phyloP scores from a whole-genome alignment of 768 basidiomycete genomes.

The Agaricus bisporus region DNA sequence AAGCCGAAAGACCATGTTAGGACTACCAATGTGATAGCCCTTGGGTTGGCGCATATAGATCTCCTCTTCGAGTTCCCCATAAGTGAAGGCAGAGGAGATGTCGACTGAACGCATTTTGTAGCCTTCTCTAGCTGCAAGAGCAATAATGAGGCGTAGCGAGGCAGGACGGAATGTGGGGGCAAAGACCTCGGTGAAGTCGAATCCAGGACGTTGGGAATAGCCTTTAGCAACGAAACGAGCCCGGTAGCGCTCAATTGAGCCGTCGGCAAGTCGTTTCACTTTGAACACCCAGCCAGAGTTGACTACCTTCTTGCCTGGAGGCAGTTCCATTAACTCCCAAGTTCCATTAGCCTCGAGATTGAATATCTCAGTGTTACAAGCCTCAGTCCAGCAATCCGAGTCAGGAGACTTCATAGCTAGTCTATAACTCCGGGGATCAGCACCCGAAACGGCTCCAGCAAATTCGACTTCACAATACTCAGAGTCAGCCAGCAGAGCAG shows the following conservation, averaged over 20 bases:
- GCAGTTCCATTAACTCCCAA: constrained; percentile 28
- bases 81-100: constrained; percentile 25
- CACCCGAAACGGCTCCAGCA: too few relatives aligned
- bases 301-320: constrained; percentile 25
- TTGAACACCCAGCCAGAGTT: constrained; percentile 32
- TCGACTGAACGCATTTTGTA: constrained; percentile 26
- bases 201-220: constrained; percentile 31
- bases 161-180: constrained; percentile 19
- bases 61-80: constrained; percentile 22
- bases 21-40: constrained; percentile 16
- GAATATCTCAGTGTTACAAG: constrained; percentile 22
- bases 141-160: constrained; percentile 10
- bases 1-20: constrained; percentile 16
- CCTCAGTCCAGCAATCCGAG: constrained; percentile 20
- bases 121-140: constrained; percentile 23
- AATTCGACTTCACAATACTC: neutral
- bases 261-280: constrained; percentile 20
- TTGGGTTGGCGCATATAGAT: constrained; percentile 26
- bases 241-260: constrained; percentile 32
- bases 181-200: constrained; percentile 33
- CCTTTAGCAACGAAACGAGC: constrained; percentile 35
- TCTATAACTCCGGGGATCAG: too few relatives aligned
- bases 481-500: neutral
- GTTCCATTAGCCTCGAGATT: constrained; percentile 20
- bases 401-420: constrained; percentile 6